These are phyloP conservation scores for Gynochthodes officinalis DNA, from an alignment of 257 asterid genomes.

Conservation along the genomic window DNA sequence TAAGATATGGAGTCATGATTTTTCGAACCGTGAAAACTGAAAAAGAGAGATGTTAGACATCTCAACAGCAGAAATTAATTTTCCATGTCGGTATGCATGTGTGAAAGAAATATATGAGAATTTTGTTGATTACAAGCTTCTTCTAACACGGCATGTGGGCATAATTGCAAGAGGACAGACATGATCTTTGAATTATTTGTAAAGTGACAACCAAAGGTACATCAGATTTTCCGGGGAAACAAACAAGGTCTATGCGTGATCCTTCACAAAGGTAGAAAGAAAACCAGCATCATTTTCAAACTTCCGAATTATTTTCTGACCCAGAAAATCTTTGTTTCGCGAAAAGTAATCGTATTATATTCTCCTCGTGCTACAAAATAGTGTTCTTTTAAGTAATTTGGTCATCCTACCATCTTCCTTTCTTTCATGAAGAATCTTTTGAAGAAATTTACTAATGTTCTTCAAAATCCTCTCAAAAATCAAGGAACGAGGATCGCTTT, in stretches of 20 bases:
- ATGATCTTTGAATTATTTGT: not conserved
- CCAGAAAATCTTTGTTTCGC: slow-evolving; percentile 9
- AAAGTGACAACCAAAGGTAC: not conserved
- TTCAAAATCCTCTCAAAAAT: not conserved
- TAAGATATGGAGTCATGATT: no score
- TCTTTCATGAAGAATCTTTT: not conserved
- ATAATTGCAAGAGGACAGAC: not conserved
- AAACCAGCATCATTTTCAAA: slow-evolving; percentile 7
- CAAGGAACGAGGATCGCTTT: no score
- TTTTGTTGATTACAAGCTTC: no score
- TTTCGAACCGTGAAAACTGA: no score
- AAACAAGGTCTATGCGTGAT: slow-evolving; percentile 1
- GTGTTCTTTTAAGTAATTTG: not conserved
- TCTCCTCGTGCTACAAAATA: not conserved
- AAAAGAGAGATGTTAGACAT: no score
- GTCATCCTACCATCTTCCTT: not conserved
- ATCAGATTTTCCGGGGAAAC: not conserved
- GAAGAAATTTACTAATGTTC: no score
- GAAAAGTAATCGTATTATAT: not conserved
- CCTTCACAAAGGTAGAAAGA: not conserved
- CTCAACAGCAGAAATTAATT: no score
- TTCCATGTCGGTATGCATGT: no score
- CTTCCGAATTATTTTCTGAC: slow-evolving; percentile 1
- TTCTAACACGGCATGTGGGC: no score
- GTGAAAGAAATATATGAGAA: no score